Base-by-base conservation (phyloP, 192 early-diverging fungal species). In the Entophlyctis luteolus region DNA sequence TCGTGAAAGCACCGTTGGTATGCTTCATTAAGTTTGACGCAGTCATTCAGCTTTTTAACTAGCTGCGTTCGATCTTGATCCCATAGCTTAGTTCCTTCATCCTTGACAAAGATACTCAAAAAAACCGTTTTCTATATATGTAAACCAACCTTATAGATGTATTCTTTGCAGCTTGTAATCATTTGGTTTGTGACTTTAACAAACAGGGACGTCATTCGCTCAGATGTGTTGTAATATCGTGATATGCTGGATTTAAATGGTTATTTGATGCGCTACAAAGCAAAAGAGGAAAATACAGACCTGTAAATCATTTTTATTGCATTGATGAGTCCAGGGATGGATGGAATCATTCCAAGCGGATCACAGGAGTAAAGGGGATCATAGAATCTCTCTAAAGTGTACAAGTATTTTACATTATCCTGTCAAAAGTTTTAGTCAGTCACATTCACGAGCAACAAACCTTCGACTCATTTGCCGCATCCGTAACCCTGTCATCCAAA, bases 121-220 rank as follows among this genome's bases (percentile, higher is more conserved):
- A 14, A 72, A 22, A 27, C 48, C 69, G 55, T 68, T 8, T 53
- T 28, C 16, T 47, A 22, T 32, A 1, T 46, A 38, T 25, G 38
- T 38, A 2, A 29, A 8, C 18, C n/a, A 25, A 72, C 71, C 56
- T 84, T 87, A 68, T 87, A 87, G 36, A 87, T 80, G 66, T 79
- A 86, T 71, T 86, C 85, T 62, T 87, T 86, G 72, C 80, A 87
- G 63, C 81, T 81, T 12, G 81, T 86, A 47, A 87, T 86, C 85
- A 87, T 87, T 66, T 87, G 85, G 71, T 87, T 87, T 16, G 85
- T 86, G 42, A 87, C 82, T 57, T 87, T 87, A 20, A 87, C 85
- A 67, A 87, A 86, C 52, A 87, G 70, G 1, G 83, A 85, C 0
- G 85, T 87, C 84, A 87, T 87, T 31, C 85, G 54, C 63, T 87